These are phyloP conservation scores for Pseudonitzschia pungens DNA, from an alignment of 108 stramenopile genomes.

Conservation along the genomic window DNA sequence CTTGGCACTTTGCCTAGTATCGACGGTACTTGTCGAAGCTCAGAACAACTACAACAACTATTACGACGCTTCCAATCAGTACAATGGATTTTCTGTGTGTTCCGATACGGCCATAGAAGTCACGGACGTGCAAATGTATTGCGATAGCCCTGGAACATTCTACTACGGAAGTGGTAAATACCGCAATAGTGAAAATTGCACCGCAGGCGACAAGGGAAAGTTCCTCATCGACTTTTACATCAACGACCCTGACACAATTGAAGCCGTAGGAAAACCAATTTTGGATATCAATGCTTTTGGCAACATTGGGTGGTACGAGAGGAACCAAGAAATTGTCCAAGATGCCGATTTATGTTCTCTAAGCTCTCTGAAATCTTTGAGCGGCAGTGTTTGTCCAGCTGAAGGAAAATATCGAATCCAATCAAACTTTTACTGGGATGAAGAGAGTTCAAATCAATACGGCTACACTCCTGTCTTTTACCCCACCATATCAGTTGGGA, in stretches of 20 bases:
- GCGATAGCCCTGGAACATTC: slow-evolving; percentile 58
- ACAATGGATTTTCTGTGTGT: slow-evolving; percentile 33
- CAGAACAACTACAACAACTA: slow-evolving; percentile 10
- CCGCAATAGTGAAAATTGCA: slow-evolving; percentile 45
- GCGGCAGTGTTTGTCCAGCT: slow-evolving; percentile 35
- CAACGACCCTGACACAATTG: slow-evolving; percentile 24
- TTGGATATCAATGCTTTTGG: slow-evolving; percentile 27
- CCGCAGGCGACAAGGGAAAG: slow-evolving; percentile 47
- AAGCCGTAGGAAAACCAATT: slow-evolving; percentile 21
- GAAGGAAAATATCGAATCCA: slow-evolving; percentile 42
- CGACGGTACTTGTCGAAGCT: background rate
- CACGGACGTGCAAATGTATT: slow-evolving; percentile 35
- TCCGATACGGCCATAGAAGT: slow-evolving; percentile 45
- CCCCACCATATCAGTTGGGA: slow-evolving; percentile 39
- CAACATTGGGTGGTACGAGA: slow-evolving; percentile 23
- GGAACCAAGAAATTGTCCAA: slow-evolving; percentile 15
- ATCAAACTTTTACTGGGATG: slow-evolving; percentile 38
- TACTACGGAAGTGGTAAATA: slow-evolving; percentile 63
- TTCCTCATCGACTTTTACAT: slow-evolving; percentile 44
- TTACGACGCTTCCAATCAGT: slow-evolving; percentile 1
- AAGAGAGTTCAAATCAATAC: slow-evolving; percentile 11
- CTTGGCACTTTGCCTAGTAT: background rate
- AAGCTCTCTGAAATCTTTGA: slow-evolving; percentile 20
- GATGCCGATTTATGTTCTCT: slow-evolving; percentile 40
- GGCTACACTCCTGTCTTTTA: slow-evolving; percentile 24